Percentiles rank a stretch among this genome's conserved stretches.
Conservation (phyloP, 1,139 yeast genomes). For the Eremothecium coryli region DNA sequence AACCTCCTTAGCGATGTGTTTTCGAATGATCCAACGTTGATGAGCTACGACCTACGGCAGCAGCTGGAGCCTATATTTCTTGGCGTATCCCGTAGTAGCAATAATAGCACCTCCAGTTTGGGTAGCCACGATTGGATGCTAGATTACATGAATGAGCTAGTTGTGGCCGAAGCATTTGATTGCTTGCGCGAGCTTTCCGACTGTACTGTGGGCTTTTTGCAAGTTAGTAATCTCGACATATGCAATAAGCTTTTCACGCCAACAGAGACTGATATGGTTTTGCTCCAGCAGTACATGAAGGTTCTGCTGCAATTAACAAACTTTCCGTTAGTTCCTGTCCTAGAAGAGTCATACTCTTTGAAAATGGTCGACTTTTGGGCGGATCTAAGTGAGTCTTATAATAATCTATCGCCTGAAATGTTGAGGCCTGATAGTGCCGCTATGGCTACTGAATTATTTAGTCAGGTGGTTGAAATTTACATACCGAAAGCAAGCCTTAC, state of each 20-base stretch:
- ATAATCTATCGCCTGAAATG: slow-evolving; percentile 24
- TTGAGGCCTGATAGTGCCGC: slow-evolving; percentile 21
- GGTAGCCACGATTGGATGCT: slow-evolving; percentile 30
- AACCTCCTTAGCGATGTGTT: slow-evolving; percentile 27
- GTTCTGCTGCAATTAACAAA: slow-evolving; percentile 50
- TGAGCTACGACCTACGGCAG: slow-evolving; percentile 29
- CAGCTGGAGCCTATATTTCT: slow-evolving; percentile 29
- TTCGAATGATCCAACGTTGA: slow-evolving; percentile 30
- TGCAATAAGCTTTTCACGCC: slow-evolving; percentile 40
- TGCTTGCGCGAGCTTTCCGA: slow-evolving; percentile 42
- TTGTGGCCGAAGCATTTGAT: slow-evolving; percentile 34
- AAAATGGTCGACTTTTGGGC: slow-evolving; percentile 76
- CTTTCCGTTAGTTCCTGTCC: slow-evolving; percentile 51
- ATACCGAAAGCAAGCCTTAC: slow-evolving; percentile 27
- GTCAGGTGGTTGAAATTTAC: slow-evolving; percentile 28
- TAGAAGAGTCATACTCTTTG: slow-evolving; percentile 60
- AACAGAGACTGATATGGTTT: slow-evolving; percentile 10
- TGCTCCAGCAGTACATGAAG: slow-evolving; percentile 35
- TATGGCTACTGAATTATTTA: slow-evolving; percentile 25
- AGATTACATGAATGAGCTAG: slow-evolving; percentile 36
- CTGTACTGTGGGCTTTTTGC: slow-evolving; percentile 45
- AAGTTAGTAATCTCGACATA: slow-evolving; percentile 42
- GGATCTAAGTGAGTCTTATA: slow-evolving; percentile 52
- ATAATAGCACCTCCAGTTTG: slow-evolving; percentile 12
- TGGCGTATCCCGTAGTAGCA: slow-evolving; percentile 21